These are phyloP conservation scores for Entamoeba dispar DNA, from an alignment of 208 protist species.

Conservation along the genomic window DNA sequence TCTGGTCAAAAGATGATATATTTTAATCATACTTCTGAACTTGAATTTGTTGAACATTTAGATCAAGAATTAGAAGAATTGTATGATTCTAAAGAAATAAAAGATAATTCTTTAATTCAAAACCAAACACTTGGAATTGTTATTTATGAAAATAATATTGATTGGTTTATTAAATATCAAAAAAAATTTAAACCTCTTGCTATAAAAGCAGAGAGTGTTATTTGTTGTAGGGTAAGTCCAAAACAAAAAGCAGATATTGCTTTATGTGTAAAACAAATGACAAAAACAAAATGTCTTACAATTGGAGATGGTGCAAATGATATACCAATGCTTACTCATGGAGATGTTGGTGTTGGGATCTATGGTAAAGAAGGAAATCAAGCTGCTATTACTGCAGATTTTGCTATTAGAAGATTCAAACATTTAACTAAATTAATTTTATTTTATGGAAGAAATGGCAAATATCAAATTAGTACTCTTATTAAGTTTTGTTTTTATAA, in stretches of 20 bases:
- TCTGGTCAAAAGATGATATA: conserved; percentile 1
- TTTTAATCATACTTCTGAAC: neutral
- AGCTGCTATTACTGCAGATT: conserved; percentile 18
- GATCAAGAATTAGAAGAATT: neutral
- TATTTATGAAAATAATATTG: neutral
- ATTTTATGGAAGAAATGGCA: conserved; percentile 9
- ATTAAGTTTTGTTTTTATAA: neutral
- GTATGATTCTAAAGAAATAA: neutral
- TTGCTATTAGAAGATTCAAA: conserved; percentile 13
- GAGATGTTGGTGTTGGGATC: conserved; percentile 19
- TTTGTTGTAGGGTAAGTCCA: neutral
- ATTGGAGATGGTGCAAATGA: conserved; percentile 28
- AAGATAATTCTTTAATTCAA: neutral
- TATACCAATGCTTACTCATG: conserved; percentile 14
- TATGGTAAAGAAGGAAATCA: conserved; percentile 17
- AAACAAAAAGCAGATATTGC: conserved; percentile 14
- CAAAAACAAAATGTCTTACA: neutral
- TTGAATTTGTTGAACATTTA: neutral
- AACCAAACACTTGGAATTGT: neutral
- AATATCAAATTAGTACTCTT: neutral
- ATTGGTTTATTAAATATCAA: neutral
- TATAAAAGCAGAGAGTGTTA: neutral
- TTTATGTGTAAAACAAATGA: neutral
- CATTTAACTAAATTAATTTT: conserved; percentile 14
- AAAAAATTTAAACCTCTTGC: neutral